phyloP scores from a whole-genome alignment of 192 early-diverging fungal genomes.

The Thamnidium elegans region DNA sequence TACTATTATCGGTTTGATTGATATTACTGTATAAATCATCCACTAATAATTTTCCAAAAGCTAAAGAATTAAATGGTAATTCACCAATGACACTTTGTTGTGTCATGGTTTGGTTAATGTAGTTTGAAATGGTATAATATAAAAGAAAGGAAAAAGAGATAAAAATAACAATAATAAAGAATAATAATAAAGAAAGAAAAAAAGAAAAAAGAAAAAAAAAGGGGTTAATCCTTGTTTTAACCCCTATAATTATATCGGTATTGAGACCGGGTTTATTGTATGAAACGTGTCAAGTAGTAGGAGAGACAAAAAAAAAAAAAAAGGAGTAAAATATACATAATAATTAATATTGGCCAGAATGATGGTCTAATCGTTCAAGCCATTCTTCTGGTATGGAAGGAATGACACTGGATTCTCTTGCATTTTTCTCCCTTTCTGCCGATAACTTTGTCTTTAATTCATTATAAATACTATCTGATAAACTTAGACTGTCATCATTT shows the following conservation, averaged over 20 bases:
- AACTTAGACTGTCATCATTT: not conserved
- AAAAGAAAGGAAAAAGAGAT: not conserved
- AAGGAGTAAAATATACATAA: no score
- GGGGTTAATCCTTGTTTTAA: not conserved
- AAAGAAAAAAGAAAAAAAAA: constrained; percentile 2
- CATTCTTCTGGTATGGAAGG: constrained; percentile 36
- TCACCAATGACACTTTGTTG: constrained; percentile 3
- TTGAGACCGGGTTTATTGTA: constrained; percentile 4
- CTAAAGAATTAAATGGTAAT: not conserved
- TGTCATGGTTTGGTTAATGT: constrained; percentile 5
- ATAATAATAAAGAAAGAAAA: constrained; percentile 15
- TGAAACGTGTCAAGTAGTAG: not conserved
- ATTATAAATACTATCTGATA: constrained; percentile 15
- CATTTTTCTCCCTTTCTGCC: constrained; percentile 11
- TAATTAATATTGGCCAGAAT: not conserved
- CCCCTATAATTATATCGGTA: not conserved
- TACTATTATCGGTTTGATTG: constrained; percentile 22
- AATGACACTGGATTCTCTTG: constrained; percentile 21
- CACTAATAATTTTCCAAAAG: constrained; percentile 19
- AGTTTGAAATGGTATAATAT: not conserved
- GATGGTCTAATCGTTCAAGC: constrained; percentile 29
- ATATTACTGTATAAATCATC: constrained; percentile 18
- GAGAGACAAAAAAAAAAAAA: not conserved
- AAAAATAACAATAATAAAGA: no score
- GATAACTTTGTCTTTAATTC: constrained; percentile 14